A percentile compares a stretch with the other conserved stretches of the same genome.
Conservation (phyloP, 2,329 filamentous ascomycete genomes). For the Botrytis aclada region DNA sequence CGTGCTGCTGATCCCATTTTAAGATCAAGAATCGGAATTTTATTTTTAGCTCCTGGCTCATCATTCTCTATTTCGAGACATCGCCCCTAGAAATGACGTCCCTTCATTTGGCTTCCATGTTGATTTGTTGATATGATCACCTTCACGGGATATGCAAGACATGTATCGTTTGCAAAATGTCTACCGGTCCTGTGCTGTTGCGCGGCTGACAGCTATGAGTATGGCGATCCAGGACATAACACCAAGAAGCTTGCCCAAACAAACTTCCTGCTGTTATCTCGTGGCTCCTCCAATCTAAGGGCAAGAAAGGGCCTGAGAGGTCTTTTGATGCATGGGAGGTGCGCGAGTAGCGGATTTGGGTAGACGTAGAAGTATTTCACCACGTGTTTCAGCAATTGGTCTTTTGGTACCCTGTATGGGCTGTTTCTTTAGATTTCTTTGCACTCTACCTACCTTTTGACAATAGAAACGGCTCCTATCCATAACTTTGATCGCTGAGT, state of each 20-base stretch:
- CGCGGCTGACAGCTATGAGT: background rate
- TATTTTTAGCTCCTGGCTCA: background rate
- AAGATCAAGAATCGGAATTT: background rate
- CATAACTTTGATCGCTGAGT: background rate
- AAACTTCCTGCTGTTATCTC: background rate
- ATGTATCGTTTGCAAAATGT: conserved; percentile 5
- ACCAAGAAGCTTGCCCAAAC: background rate
- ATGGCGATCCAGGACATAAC: background rate
- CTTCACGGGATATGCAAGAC: background rate
- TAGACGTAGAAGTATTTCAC: background rate
- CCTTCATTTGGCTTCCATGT: background rate
- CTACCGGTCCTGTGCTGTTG: background rate
- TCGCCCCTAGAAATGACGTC: background rate
- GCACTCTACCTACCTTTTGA: background rate
- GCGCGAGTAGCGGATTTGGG: background rate
- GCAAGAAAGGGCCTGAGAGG: background rate
- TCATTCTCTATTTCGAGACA: background rate
- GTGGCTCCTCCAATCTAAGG: background rate
- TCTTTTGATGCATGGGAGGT: background rate
- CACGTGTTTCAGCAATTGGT: background rate
- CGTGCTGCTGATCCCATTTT: background rate
- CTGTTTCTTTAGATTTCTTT: background rate
- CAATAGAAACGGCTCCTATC: background rate
- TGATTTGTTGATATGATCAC: background rate
- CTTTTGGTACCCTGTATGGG: background rate